Base-by-base conservation (phyloP, 2,329 filamentous ascomycete species). In the Monosporascus sp. region DNA sequence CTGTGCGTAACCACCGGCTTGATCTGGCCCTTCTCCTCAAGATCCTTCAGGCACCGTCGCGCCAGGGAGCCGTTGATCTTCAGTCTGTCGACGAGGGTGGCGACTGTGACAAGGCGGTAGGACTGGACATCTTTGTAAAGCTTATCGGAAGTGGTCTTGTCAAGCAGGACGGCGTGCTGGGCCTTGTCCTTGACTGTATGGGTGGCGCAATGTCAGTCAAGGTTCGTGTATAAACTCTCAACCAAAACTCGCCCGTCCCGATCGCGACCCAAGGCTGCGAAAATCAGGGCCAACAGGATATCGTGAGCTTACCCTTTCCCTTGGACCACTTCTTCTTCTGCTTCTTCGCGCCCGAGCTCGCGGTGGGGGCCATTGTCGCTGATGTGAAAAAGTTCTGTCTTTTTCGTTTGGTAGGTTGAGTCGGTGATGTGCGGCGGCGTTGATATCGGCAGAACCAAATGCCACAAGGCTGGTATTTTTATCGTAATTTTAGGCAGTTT, bases 121-220 rank as follows among this genome's bases (percentile, higher is more conserved):
- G 94, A 97, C 80, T 97, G 94, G 71, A 99, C 95, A 86, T 99
- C 94, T 85, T 99, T 99, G 85, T 96, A 89, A 77, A 99, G 91
- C 85, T 95, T 96, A 81, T 99, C 94, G 67, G 88, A 89, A 74
- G 88, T 96, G 79, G 82, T 74, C 87, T 99, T 99, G 85, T 99
- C 94, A 80, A 99, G 90, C 74, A 97, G 84, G 79, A 99, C 94
- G 78, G 89, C 90, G 86, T 99, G 94, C 78, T 97, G 89, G 80
- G 94, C 93, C 92, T 99, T 99, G 87, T 99, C 94, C 94, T 99
- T 99, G 84, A 99, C 94, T 69, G 51, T 44, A 60, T 14, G 37
- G 35, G 49, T 25, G 39, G 45, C n/a, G 43, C 46, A 38, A 54
- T 18, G 58, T 66, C 57, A 67, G 64, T 41, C 31, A n/a, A 50